Conservation (phyloP, 805 yeast genomes). For the Candida nanaspora region DNA sequence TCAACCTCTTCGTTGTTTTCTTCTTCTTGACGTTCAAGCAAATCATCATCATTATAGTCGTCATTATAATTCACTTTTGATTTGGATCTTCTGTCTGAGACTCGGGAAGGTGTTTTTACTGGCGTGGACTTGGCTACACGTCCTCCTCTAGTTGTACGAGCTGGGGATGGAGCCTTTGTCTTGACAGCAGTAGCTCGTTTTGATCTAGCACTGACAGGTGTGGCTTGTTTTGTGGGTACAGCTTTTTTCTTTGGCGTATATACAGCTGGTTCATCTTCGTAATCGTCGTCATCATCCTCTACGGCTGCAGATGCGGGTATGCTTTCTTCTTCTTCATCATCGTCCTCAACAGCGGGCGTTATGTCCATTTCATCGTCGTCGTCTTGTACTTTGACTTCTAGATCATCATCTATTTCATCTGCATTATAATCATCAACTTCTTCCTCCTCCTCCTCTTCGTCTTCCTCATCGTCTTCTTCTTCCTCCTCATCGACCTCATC, state of each 20-base stretch:
- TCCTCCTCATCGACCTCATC: neutral
- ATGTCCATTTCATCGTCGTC: constrained; percentile 13
- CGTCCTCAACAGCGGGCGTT: constrained; percentile 5
- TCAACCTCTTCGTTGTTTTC: constrained; percentile 8
- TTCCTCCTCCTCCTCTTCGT: constrained; percentile 8
- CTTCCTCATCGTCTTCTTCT: neutral
- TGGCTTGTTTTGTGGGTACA: neutral
- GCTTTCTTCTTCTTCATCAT: constrained; percentile 26
- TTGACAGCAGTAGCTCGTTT: neutral
- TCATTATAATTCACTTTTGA: constrained; percentile 8
- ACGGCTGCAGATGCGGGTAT: constrained; percentile 16
- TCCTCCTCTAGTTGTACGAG: no score
- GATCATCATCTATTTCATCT: constrained; percentile 14
- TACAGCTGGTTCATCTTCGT: neutral
- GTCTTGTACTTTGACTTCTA: constrained; percentile 10
- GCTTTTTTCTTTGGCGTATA: neutral
- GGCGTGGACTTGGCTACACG: no score
- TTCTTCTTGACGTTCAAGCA: constrained; percentile 1
- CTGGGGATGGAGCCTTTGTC: neutral
- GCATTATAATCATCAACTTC: constrained; percentile 8
- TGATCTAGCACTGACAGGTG: neutral
- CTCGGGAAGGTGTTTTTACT: no score
- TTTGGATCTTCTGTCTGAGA: constrained; percentile 1
- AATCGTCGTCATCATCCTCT: constrained; percentile 4
- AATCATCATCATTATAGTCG: constrained; percentile 28